These are phyloP conservation scores for Sungouiozyma intestinalis DNA, from an alignment of 805 yeast genomes.

Conservation along the genomic window DNA sequence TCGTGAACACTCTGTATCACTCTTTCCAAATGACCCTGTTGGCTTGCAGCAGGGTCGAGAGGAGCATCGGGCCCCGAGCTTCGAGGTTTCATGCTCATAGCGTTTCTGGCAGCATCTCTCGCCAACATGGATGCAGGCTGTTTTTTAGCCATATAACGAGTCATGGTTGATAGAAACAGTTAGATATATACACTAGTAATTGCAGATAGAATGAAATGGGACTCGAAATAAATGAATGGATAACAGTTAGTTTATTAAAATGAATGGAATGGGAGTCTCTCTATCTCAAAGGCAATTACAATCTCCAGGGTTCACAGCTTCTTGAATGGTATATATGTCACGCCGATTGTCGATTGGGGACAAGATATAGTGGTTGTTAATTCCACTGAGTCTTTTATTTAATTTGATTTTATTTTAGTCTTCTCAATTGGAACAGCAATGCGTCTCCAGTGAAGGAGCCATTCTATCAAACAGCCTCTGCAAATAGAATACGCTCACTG, in stretches of 20 bases:
- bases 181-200: conserved; percentile 4
- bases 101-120: conserved; percentile 21
- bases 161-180: conserved; percentile 1
- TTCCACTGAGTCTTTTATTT: too few relatives aligned
- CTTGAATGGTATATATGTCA: too few relatives aligned
- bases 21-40: conserved; percentile 16
- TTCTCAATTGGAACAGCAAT: too few relatives aligned
- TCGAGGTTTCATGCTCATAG: conserved; percentile 9
- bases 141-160: conserved; percentile 4
- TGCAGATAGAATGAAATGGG: conserved; percentile 3
- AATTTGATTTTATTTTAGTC: too few relatives aligned
- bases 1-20: conserved; percentile 28
- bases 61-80: conserved; percentile 1
- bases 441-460: too few relatives aligned
- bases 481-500: too few relatives aligned
- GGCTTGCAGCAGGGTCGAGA: background rate
- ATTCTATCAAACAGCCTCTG: too few relatives aligned
- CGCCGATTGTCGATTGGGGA: too few relatives aligned
- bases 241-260: conserved; percentile 13
- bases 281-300: too few relatives aligned
- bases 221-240: conserved; percentile 16
- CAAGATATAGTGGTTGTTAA: too few relatives aligned
- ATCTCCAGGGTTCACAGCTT: too few relatives aligned
- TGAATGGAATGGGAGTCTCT: conserved; percentile 1
- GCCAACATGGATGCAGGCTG: conserved; percentile 14